phyloP scores from a whole-genome alignment of 441 rosid species.

The Raphanus hybrid region DNA sequence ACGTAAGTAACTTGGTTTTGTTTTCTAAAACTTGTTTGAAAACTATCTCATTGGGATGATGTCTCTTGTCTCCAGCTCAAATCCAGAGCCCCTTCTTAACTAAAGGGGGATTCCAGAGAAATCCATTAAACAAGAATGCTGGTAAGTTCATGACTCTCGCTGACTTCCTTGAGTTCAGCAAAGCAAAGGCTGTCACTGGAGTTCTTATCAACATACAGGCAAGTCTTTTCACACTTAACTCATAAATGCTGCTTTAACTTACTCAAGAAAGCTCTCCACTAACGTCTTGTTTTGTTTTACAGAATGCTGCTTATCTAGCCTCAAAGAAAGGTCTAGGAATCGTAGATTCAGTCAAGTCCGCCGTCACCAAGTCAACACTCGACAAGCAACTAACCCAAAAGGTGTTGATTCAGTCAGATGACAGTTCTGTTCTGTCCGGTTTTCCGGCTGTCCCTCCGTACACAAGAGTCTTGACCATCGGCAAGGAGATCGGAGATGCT shows the following conservation, averaged over 20 bases:
- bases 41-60: not conserved
- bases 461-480: slow-evolving; percentile 61
- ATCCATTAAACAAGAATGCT: slow-evolving; percentile 67
- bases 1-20: slow-evolving; percentile 46
- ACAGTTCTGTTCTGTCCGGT: slow-evolving; percentile 67
- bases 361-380: slow-evolving; percentile 66
- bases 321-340: slow-evolving; percentile 75
- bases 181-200: slow-evolving; percentile 73
- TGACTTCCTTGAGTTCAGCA: slow-evolving; percentile 74
- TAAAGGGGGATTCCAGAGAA: slow-evolving; percentile 46
- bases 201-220: slow-evolving; percentile 78
- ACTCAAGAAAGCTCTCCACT: not conserved
- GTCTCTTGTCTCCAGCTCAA: slow-evolving; percentile 61
- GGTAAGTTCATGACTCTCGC: slow-evolving; percentile 63
- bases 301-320: slow-evolving; percentile 92
- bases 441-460: slow-evolving; percentile 55
- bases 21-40: not conserved
- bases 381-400: slow-evolving; percentile 71
- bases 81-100: slow-evolving; percentile 57
- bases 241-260: slow-evolving; percentile 15
- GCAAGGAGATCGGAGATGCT: slow-evolving; percentile 57
- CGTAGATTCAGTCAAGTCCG: slow-evolving; percentile 54
- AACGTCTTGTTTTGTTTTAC: slow-evolving; percentile 14
- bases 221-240: slow-evolving; percentile 13
- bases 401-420: slow-evolving; percentile 80